Conservation (phyloP, 1,284 basidiomycete genomes). For the Sporisorium exsertum region DNA sequence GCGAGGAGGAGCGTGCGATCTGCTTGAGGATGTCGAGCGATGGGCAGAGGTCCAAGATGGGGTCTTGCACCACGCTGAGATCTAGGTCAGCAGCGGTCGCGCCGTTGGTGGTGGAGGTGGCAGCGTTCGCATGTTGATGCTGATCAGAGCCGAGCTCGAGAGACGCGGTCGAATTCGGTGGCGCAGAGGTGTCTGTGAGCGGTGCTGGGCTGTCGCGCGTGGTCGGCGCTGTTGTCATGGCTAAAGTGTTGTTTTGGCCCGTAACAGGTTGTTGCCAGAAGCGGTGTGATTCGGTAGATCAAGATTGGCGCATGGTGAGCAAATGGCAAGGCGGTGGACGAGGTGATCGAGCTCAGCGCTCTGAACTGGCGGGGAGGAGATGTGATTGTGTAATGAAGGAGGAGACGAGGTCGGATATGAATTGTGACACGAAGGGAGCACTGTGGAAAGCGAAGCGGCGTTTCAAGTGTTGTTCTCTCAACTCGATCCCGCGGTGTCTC, state of each 20-base stretch:
- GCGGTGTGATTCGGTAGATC: neutral
- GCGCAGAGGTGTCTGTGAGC: neutral
- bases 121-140: neutral
- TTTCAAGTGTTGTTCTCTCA: constrained; percentile 3
- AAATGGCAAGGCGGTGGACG: neutral
- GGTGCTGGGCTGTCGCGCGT: neutral
- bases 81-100: constrained; percentile 25
- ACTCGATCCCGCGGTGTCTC: neutral
- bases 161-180: constrained; percentile 1
- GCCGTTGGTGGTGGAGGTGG: neutral
- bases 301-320: constrained; percentile 1
- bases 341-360: neutral
- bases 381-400: neutral
- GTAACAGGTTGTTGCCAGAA: neutral
- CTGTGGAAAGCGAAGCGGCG: neutral
- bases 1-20: constrained; percentile 22
- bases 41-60: constrained; percentile 54
- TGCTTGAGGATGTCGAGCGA: constrained; percentile 49
- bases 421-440: neutral
- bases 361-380: neutral
- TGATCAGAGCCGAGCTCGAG: constrained; percentile 9
- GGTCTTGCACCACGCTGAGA: constrained; percentile 39
- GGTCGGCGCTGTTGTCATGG: neutral
- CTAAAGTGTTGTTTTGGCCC: neutral
- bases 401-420: neutral